Conservation (phyloP, 1,284 basidiomycete species). For the Coriolopsis trogii region DNA sequence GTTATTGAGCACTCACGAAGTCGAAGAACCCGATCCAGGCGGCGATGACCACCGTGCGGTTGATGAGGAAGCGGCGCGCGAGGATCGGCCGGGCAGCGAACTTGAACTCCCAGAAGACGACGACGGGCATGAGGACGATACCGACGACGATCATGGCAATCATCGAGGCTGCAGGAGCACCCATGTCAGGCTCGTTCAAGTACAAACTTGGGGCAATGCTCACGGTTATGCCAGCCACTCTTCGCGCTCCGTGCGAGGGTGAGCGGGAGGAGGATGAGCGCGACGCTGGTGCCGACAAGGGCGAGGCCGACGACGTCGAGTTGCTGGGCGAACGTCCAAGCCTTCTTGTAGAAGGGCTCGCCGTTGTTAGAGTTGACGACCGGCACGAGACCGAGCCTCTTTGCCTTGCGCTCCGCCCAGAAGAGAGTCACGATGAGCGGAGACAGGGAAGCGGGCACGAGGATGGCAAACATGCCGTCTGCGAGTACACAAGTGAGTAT, state of each 20-base stretch:
- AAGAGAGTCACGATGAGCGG: conserved; percentile 68
- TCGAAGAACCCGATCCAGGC: conserved; percentile 72
- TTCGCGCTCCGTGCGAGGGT: conserved; percentile 48
- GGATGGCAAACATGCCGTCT: conserved; percentile 74
- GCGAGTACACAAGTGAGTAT: not conserved
- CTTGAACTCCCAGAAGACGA: conserved; percentile 52
- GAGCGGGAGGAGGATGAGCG: conserved; percentile 62
- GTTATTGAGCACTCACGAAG: conserved; percentile 47
- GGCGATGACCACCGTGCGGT: conserved; percentile 62
- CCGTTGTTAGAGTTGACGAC: not conserved
- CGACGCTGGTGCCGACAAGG: conserved; percentile 54
- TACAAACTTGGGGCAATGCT: not conserved
- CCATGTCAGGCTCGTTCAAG: not conserved
- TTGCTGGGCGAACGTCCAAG: conserved; percentile 42
- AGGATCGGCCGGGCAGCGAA: conserved; percentile 55
- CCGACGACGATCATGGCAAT: conserved; percentile 60
- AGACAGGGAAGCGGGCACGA: conserved; percentile 55
- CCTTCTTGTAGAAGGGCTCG: conserved; percentile 17
- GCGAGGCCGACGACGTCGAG: conserved; percentile 66
- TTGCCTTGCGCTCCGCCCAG: conserved; percentile 73
- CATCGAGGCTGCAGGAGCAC: conserved; percentile 45
- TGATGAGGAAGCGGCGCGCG: conserved; percentile 56
- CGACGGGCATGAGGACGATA: conserved; percentile 44
- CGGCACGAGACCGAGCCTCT: conserved; percentile 47
- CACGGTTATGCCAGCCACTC: conserved; percentile 39